Evolutionary conservation across 495 filamentous ascomycete species (phyloP).

Genomic region (Penicillium pancosmium): DNA sequence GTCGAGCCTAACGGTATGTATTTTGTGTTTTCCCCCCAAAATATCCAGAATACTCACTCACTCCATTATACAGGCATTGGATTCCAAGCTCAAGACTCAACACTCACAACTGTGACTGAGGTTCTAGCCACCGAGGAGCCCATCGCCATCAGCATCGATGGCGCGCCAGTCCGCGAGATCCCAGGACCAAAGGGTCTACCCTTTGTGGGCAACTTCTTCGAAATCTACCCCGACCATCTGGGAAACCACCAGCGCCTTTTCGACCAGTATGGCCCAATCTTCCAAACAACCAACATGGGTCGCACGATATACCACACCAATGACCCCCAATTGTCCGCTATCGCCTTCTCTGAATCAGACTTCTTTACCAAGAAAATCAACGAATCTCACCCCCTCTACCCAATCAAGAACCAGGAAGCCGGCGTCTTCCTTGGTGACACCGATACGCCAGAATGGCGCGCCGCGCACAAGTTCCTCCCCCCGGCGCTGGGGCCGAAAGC

Average conservation of each 20-base stretch:
- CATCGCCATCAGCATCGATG: conserved; percentile 41
- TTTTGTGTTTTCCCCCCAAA: background rate
- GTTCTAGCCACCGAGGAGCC: conserved; percentile 30
- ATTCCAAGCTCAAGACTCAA: conserved; percentile 34
- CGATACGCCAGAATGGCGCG: conserved; percentile 45
- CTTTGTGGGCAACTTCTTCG: conserved; percentile 52
- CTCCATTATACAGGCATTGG: conserved; percentile 32
- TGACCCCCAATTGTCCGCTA: conserved; percentile 42
- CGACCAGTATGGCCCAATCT: conserved; percentile 51
- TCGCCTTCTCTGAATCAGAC: conserved; percentile 46
- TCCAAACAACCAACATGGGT: conserved; percentile 59
- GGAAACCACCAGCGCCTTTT: conserved; percentile 61
- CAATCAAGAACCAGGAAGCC: conserved; percentile 42
- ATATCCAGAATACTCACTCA: background rate
- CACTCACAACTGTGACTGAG: conserved; percentile 27
- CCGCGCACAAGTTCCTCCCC: conserved; percentile 58
- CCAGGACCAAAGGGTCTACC: conserved; percentile 53
- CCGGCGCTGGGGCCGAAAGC: conserved; percentile 55
- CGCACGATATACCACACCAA: conserved; percentile 51
- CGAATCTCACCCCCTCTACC: conserved; percentile 49
- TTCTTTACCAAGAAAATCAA: conserved; percentile 57
- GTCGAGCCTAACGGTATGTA: conserved; percentile 32
- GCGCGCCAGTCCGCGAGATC: conserved; percentile 40
- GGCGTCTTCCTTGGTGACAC: conserved; percentile 56
- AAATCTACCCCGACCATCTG: conserved; percentile 59